These are phyloP conservation scores for Hygrophorus pudorinus DNA, from an alignment of 768 basidiomycete genomes.

Conservation along the genomic window DNA sequence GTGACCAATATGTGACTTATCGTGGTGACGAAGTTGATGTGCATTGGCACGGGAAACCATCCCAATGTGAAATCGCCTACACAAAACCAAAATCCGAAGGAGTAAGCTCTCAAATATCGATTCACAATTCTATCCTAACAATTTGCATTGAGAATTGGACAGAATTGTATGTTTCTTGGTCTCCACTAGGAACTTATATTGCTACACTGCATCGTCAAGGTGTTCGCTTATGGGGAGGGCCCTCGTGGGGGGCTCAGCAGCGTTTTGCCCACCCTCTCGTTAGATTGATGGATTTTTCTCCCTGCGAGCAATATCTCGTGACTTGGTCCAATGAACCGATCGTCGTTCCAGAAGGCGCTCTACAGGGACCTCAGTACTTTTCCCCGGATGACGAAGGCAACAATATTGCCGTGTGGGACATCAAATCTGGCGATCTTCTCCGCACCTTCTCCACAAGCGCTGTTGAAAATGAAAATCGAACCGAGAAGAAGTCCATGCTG, in stretches of 20 bases:
- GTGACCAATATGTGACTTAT: constrained; percentile 94
- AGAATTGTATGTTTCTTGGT: constrained; percentile 95
- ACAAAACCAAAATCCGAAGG: constrained; percentile 30
- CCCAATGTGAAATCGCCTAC: constrained; percentile 71
- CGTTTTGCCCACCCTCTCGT: constrained; percentile 94
- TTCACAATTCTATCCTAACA: constrained; percentile 9
- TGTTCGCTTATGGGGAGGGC: constrained; percentile 91
- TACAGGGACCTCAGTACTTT: constrained; percentile 78
- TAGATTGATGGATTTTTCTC: constrained; percentile 94
- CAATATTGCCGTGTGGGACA: constrained; percentile 96
- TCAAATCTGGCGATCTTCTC: constrained; percentile 85
- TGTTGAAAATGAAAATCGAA: constrained; percentile 41
- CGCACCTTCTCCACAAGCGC: constrained; percentile 72
- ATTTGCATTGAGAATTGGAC: constrained; percentile 69
- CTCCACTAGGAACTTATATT: constrained; percentile 90
- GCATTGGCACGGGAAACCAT: constrained; percentile 88
- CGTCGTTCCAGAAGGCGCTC: constrained; percentile 68
- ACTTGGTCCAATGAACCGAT: constrained; percentile 97
- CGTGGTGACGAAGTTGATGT: constrained; percentile 86
- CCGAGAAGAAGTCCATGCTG: constrained; percentile 71
- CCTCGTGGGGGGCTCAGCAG: constrained; percentile 80
- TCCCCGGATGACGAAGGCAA: constrained; percentile 94
- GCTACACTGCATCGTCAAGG: constrained; percentile 93
- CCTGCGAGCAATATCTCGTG: constrained; percentile 91
- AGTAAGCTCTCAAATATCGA: constrained; percentile 32